phyloP scores from a whole-genome alignment of 78 protist genomes.

The Dictyostelium purpureum region DNA sequence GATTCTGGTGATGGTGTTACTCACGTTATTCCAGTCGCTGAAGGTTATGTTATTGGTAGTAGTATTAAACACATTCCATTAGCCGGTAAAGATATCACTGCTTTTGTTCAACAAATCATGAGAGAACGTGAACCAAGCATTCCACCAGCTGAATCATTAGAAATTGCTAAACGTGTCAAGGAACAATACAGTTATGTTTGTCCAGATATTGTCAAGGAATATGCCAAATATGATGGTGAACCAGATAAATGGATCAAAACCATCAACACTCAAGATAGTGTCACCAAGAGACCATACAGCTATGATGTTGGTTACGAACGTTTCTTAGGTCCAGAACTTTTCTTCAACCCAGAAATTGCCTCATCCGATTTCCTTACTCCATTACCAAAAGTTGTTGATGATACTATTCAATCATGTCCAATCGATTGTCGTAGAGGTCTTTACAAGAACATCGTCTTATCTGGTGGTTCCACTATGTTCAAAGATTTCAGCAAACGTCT shows the following conservation, averaged over 20 bases:
- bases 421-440: constrained; percentile 96
- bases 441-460: constrained; percentile 97
- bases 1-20: constrained; percentile 99
- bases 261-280: constrained; percentile 32
- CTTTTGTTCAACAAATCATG: constrained; percentile 95
- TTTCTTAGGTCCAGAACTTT: constrained; percentile 99
- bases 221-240: constrained; percentile 93
- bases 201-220: constrained; percentile 97
- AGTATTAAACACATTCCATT: constrained; percentile 98
- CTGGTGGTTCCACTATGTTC: constrained; percentile 99
- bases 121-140: constrained; percentile 96
- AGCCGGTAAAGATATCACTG: constrained; percentile 98
- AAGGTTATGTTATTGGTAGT: constrained; percentile 98
- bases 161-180: constrained; percentile 94
- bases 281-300: constrained; percentile 86
- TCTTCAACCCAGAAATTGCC: constrained; percentile 99
- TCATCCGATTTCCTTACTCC: constrained; percentile 92
- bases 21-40: constrained; percentile 99
- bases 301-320: constrained; percentile 99
- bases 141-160: constrained; percentile 96
- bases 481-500: constrained; percentile 96
- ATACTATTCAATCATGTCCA: constrained; percentile 95
- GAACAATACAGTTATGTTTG: constrained; percentile 96
- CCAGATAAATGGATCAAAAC: constrained; percentile 89
- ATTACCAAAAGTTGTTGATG: constrained; percentile 95